Evolutionary conservation across 306 rosid genomes (phyloP), one percentile per base, ranked within the genome.

Genomic region (Fragaria iinumae): DNA sequence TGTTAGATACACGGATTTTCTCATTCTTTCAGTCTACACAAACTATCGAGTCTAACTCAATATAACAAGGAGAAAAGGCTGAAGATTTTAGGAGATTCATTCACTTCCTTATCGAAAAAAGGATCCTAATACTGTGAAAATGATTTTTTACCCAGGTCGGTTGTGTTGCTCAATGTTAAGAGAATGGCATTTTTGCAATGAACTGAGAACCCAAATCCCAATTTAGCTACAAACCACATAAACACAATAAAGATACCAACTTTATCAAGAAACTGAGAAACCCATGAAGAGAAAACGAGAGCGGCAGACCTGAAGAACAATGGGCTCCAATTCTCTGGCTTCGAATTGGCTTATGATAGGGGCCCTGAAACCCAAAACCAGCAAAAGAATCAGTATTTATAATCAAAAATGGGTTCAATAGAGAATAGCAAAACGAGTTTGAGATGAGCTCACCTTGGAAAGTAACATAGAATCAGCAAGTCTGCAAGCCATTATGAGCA

Each of bases 401-500:
- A 5, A 75, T 52, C 72, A 39, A 39, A 39, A 39, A 49, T 6
- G 69, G 63, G 27, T 1, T 8, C 48, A 18, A 20, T 1, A 32
- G 11, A 4, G 45, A 57, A 10, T 6, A 66, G 21, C 12, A 11
- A 72, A 69, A 56, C 6, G 4, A 34, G 11, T 23, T 12, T 25
- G 66, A 60, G 66, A 18, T 27, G 17, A 27, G 34, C 65, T 45
- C 47, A 90, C 98, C 90, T 68, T 84, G 79, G 87, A 81, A 48
- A 88, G 88, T 87, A 87, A 71, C 48, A 79, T 47, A 53, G 97
- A 90, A 87, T 88, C 90, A 12, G 89, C 86, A 76, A 89, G 82
- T 71, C 85, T 86, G 86, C 84, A 89, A 81, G 96, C 96, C 97
- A 92, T 92, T 77, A 12, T 52, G 55, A 69, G 81, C 81, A 72